Base-by-base conservation (phyloP, 805 yeast genomes). In the Wickerhamomyces pijperi region DNA sequence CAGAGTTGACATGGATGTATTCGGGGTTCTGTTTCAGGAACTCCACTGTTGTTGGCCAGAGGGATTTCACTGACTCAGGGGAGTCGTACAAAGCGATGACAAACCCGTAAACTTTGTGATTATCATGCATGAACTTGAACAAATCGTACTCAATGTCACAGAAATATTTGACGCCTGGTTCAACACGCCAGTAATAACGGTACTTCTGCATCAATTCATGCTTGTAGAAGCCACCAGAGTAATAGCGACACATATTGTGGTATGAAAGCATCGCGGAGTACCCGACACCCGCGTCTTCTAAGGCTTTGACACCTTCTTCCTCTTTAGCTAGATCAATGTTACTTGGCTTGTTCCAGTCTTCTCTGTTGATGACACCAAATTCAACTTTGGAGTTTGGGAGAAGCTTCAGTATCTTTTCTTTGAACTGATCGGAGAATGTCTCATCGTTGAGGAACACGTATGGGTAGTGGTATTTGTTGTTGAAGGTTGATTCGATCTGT, bases 181-280 rank as follows among this genome's bases (percentile, higher is more conserved):
- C 94, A 36, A 84, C 65, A 44, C 95, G 64, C 95, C 94, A 84
- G 53, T 80, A 81, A 59, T 78, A 84, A 48, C 66, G 70, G 59
- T 68, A 79, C 42, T 82, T 64, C 42, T 67, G 61, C 53, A 84
- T 55, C 40, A 72, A 68, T 12, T 82, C 82, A 44, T 80, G 72
- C 37, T 79, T 67, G 53, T 69, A 81, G 50, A 83, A 81, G 42
- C 60, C 60, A 12, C 74, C 75, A 37, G 81, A 75, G 55, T 82
- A 82, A 58, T 78, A 84, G 19, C 94, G 68, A 55, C 94, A 84
- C 94, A 84, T 84, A 51, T 82, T 79, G 51, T 82, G 94, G 50
- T 84, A 84, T 0, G 87, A 78, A 17, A 54, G 56, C 56, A 61
- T 64, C 17, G 64, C 64, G 2, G 87, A 84, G 53, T 82, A 81